Evolutionary conservation across 129 eudicot genomes (phyloP).

Genomic region (Lactuca saligna): DNA sequence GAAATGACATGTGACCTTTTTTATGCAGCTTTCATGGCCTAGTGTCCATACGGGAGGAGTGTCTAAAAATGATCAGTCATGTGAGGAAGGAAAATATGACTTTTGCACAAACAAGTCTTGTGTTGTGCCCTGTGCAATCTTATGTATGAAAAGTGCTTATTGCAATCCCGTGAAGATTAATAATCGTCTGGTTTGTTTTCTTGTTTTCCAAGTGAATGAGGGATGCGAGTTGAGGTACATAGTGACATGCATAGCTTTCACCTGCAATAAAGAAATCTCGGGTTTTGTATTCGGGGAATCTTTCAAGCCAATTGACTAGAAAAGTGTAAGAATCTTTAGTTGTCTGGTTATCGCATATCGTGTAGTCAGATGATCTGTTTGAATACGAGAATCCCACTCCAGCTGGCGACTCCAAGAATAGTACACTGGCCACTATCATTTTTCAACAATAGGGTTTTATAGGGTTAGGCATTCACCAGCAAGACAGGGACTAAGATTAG

Average conservation of each 20-base stretch:
- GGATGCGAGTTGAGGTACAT: constrained; percentile 50
- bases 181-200: constrained; percentile 32
- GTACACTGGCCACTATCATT: constrained; percentile 28
- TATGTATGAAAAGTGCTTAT: constrained; percentile 34
- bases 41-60: too few relatives aligned
- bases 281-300: constrained; percentile 44
- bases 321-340: constrained; percentile 39
- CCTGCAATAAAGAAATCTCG: constrained; percentile 46
- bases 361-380: constrained; percentile 26
- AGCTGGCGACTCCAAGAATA: constrained; percentile 10
- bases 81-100: too few relatives aligned
- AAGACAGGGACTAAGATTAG: too few relatives aligned
- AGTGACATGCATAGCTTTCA: constrained; percentile 51
- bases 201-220: constrained; percentile 35
- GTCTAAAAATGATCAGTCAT: too few relatives aligned
- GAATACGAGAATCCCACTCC: constrained; percentile 37
- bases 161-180: constrained; percentile 47
- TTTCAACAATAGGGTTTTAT: background rate
- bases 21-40: too few relatives aligned
- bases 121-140: too few relatives aligned
- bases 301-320: constrained; percentile 54
- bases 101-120: too few relatives aligned
- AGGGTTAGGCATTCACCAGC: too few relatives aligned
- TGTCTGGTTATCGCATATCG: constrained; percentile 35
- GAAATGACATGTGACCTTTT: too few relatives aligned